Conservation (phyloP, 495 filamentous ascomycete genomes). For the Penicillium diatomitis region DNA sequence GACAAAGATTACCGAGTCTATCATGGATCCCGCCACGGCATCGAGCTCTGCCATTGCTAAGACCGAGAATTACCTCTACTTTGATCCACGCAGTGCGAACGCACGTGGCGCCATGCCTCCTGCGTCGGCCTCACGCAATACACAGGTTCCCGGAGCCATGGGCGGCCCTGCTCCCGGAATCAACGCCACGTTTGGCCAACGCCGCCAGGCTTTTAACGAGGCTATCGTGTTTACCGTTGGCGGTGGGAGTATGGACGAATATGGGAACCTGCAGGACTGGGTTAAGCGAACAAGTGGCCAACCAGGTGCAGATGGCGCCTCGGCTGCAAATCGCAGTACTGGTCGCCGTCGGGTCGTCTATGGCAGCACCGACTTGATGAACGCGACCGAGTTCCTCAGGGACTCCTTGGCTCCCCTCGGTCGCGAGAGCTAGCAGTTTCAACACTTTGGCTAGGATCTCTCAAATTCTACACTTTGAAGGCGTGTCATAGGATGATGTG, state of each 20-base stretch:
- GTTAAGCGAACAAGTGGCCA: slow-evolving; percentile 61
- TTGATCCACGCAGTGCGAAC: slow-evolving; percentile 88
- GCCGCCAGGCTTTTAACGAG: slow-evolving; percentile 88
- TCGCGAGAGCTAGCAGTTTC: slow-evolving; percentile 40
- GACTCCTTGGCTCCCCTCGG: slow-evolving; percentile 77
- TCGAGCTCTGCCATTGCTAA: slow-evolving; percentile 89
- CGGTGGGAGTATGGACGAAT: slow-evolving; percentile 97
- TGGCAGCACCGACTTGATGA: slow-evolving; percentile 89
- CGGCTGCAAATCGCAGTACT: slow-evolving; percentile 33
- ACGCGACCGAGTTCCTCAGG: slow-evolving; percentile 76
- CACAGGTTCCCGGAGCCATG: slow-evolving; percentile 35
- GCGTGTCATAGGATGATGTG: neutral
- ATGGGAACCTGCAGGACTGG: slow-evolving; percentile 97
- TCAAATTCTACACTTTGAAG: neutral
- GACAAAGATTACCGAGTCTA: slow-evolving; percentile 94
- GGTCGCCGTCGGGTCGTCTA: slow-evolving; percentile 76
- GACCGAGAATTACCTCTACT: slow-evolving; percentile 98
- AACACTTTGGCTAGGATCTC: no score
- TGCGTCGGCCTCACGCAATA: slow-evolving; percentile 47
- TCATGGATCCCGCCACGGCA: slow-evolving; percentile 92
- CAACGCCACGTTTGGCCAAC: slow-evolving; percentile 83
- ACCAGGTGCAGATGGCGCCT: slow-evolving; percentile 36
- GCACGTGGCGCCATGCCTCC: slow-evolving; percentile 87
- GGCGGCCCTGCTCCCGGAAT: slow-evolving; percentile 50
- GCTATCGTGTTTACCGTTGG: slow-evolving; percentile 96